Percentiles rank a stretch among this genome's conserved stretches.
Evolutionary conservation across 2,329 filamentous ascomycete genomes (phyloP).

Genomic region (Fusarium xyrophilum): DNA sequence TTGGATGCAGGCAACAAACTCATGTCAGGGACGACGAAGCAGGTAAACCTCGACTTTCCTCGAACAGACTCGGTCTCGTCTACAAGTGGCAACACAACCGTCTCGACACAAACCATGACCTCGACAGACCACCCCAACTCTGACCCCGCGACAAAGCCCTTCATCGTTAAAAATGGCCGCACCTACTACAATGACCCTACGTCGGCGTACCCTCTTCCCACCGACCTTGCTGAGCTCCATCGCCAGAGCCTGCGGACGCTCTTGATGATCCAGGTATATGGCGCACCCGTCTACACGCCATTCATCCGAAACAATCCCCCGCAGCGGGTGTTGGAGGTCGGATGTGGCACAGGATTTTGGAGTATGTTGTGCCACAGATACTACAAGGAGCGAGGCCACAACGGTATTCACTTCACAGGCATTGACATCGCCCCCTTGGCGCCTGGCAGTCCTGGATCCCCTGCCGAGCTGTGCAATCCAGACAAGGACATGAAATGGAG

Average conservation of each 20-base stretch:
- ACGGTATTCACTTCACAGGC: conserved; percentile 78
- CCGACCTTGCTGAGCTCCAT: conserved; percentile 86
- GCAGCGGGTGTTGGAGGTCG: conserved; percentile 80
- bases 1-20: conserved; percentile 43
- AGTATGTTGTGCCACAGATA: conserved; percentile 86
- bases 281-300: conserved; percentile 78
- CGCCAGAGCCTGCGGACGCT: conserved; percentile 85
- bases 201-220: conserved; percentile 82
- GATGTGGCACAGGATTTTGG: conserved; percentile 90
- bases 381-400: conserved; percentile 72
- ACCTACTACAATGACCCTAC: conserved; percentile 79
- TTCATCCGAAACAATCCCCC: conserved; percentile 72
- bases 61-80: conserved; percentile 58
- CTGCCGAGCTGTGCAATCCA: conserved; percentile 54
- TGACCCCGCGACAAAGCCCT: conserved; percentile 59
- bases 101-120: conserved; percentile 55
- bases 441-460: conserved; percentile 46
- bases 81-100: conserved; percentile 52
- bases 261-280: conserved; percentile 81
- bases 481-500: conserved; percentile 83
- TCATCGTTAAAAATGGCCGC: conserved; percentile 77
- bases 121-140: conserved; percentile 56
- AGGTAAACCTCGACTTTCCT: conserved; percentile 47
- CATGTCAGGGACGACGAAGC: conserved; percentile 41
- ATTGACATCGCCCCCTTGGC: conserved; percentile 81